Percentiles rank a stretch among this genome's conserved stretches.
Evolutionary conservation across 2,329 filamentous ascomycete species (phyloP).

Genomic region (Sclerotinia minor): DNA sequence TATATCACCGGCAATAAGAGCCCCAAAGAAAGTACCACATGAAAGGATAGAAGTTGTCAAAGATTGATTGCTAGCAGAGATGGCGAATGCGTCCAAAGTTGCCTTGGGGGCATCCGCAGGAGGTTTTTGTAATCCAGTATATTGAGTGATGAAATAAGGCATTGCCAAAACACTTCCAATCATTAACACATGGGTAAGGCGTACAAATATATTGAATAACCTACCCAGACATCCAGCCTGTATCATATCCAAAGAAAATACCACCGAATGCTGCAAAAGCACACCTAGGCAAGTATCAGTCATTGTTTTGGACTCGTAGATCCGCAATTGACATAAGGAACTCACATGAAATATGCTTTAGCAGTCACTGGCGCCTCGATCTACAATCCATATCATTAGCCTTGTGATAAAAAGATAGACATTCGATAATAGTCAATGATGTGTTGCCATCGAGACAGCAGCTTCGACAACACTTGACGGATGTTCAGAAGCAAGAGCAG

Average conservation of each 20-base stretch:
- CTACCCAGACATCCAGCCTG: conserved; percentile 60
- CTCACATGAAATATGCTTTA: conserved; percentile 22
- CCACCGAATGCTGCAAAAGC: conserved; percentile 66
- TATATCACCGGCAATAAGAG: conserved; percentile 74
- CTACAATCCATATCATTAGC: not conserved
- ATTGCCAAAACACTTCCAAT: conserved; percentile 29
- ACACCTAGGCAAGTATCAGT: conserved; percentile 44
- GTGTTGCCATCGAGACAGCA: not conserved
- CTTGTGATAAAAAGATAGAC: not conserved
- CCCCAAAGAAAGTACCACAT: conserved; percentile 76
- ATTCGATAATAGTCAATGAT: not conserved
- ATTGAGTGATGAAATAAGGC: conserved; percentile 33
- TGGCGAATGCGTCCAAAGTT: conserved; percentile 31
- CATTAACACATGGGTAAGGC: not conserved
- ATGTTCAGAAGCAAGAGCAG: not conserved
- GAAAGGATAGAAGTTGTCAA: conserved; percentile 71
- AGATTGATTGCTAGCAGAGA: conserved; percentile 53
- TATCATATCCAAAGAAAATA: conserved; percentile 63
- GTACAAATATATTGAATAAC: not conserved
- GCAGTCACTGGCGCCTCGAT: conserved; percentile 23
- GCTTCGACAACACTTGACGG: not conserved
- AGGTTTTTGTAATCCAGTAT: conserved; percentile 26
- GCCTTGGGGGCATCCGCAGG: conserved; percentile 8
- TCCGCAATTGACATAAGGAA: not conserved
- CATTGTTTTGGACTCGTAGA: not conserved